Evolutionary conservation across 1,139 yeast species (phyloP), one percentile per base, ranked within the genome.

Genomic region (Geotrichum klebahnii): DNA sequence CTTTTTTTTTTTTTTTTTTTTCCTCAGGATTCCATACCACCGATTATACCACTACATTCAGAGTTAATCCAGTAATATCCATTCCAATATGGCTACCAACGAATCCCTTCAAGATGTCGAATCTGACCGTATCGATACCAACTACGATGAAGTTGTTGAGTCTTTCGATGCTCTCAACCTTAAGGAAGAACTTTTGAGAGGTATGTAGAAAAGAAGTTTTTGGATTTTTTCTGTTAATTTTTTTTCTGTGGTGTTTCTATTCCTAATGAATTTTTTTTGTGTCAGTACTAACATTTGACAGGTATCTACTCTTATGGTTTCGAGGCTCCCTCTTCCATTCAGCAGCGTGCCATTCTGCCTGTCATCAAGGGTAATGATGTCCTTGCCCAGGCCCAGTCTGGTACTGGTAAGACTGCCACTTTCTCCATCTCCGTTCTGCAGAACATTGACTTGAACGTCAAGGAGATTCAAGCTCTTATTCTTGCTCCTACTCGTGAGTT

Each of bases 401-500:
- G 98, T 55, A 92, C 98, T 1, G 98, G 98, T 63, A 92, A 92
- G 67, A 92, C 98, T 0, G 98, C 97, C 19, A 92, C 98, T 0
- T 92, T 92, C 66, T 78, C 96, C 14, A 88, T 92, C 52, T 96
- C 96, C 9, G 84, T 87, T 83, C 72, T 92, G 50, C 89, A 90
- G 66, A 88, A 77, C 17, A 74, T 88, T 19, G 95, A 89, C 57
- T 67, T 84, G 24, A 78, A 75, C 55, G 73, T 79, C 50, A 76
- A 79, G 59, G 89, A 59, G 41, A 76, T 82, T 42, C 95, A 86
- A 68, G 96, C 96, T 4, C 73, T 92, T 46, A 84, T 92, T 9
- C 72, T 92, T 46, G 87, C 96, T 4, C 97, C 98, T n/a, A 92
- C 97, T 1, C 78, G 98, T 72, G 98, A 92, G 67, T 74, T 92